Percentiles rank a stretch among this genome's conserved stretches.
Evolutionary conservation across 1,139 yeast genomes (phyloP).

Genomic region (Yamadazyma dendronema): DNA sequence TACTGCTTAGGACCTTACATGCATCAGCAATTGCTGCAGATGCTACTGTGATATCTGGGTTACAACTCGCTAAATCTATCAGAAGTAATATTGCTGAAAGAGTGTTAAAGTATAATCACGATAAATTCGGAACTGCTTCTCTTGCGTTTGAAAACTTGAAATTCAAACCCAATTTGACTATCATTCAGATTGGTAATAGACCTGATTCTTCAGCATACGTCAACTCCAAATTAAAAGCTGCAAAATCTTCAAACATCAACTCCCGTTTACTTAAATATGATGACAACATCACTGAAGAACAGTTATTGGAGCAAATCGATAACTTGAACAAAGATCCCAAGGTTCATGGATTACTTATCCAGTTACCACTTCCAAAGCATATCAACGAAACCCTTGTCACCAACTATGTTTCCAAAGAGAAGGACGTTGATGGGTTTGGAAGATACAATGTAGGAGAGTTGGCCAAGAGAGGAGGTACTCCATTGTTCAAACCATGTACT

Average conservation of each 20-base stretch:
- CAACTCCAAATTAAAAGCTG: slow-evolving; percentile 71
- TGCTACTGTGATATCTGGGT: slow-evolving; percentile 46
- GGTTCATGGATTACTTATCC: slow-evolving; percentile 70
- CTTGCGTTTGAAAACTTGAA: slow-evolving; percentile 28
- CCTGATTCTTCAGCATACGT: slow-evolving; percentile 81
- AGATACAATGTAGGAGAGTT: slow-evolving; percentile 75
- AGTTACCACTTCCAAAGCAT: slow-evolving; percentile 71
- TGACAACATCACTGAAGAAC: slow-evolving; percentile 54
- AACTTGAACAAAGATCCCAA: slow-evolving; percentile 59
- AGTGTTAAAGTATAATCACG: slow-evolving; percentile 38
- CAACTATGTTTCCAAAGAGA: slow-evolving; percentile 62
- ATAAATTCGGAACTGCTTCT: slow-evolving; percentile 19
- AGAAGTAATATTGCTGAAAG: slow-evolving; percentile 40
- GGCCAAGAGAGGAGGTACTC: slow-evolving; percentile 69
- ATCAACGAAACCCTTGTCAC: slow-evolving; percentile 67
- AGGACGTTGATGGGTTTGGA: slow-evolving; percentile 81
- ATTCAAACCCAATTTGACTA: slow-evolving; percentile 64
- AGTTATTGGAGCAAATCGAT: slow-evolving; percentile 53
- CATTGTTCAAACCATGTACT: slow-evolving; percentile 73
- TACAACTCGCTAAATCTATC: slow-evolving; percentile 40
- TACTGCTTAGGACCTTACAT: slow-evolving; percentile 11
- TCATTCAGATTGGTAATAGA: slow-evolving; percentile 72
- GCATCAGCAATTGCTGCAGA: slow-evolving; percentile 18
- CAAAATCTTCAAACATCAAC: slow-evolving; percentile 61
- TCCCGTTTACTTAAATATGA: slow-evolving; percentile 59